Base-by-base conservation (phyloP, 2,329 filamentous ascomycete genomes). In the Aureobasidium sp. region DNA sequence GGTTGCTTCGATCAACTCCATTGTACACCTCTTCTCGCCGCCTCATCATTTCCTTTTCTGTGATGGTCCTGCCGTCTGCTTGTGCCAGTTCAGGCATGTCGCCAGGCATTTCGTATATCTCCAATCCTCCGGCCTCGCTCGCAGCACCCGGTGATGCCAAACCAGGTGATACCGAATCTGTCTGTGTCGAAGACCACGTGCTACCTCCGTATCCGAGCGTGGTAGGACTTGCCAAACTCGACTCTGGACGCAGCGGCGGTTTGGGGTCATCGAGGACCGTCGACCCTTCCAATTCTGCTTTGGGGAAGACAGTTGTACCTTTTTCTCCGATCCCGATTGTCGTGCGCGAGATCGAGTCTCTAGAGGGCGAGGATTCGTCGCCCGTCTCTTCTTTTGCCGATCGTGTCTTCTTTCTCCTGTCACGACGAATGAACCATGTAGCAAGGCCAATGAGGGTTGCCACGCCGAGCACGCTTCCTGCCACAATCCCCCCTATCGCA, bases 1-100 rank as follows among this genome's bases (percentile, higher is more conserved):
- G 61, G 8, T 36, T 55, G 36, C 61, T 62, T 52, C 53, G 60
- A 61, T 77, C 75, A 2, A 78, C 69, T 15, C 79, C 79, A 53
- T 81, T 80, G 67, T 78, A 78, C 52, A 74, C 69, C 62, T 70
- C 70, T 67, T 80, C 78, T 20, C 79, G 73, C 22, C 74, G 70
- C 63, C 75, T 70, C 70, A 80, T 75, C 39, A 76, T 74, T 62
- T 81, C 77, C 65, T 81, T 81, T 68, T 81, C 79, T 22, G 73
- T 75, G 39, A 80, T 68, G 63, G 77, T 72, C 20, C 74, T 75
- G 34, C 78, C 77, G 55, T 75, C 78, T 51, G 78, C 78, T 69
- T 81, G 77, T 64, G 79, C 80, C 60, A 79, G 77, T 45, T 78
- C 76, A 17, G 80, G 81, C 70, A 85, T 80, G 11, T 82, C 82